phyloP scores from a whole-genome alignment of 2,329 filamentous ascomycete species.

The Simplicillium sp. region DNA sequence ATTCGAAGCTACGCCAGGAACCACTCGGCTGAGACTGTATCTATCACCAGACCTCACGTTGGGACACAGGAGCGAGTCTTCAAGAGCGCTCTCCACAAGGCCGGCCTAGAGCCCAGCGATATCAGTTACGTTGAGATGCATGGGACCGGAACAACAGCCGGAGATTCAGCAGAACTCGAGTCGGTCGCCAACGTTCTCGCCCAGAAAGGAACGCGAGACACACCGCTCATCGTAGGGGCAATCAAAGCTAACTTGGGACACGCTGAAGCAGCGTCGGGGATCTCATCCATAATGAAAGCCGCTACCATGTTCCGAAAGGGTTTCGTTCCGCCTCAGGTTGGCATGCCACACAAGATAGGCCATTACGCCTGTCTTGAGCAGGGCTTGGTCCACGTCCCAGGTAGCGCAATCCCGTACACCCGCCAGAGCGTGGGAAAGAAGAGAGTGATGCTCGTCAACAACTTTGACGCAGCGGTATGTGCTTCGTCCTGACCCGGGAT shows the following conservation, averaged over 20 bases:
- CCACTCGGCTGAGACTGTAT: slow-evolving; percentile 70
- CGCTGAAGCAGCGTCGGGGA: no score
- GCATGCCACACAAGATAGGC: no score
- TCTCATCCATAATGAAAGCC: no score
- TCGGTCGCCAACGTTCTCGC: slow-evolving; percentile 54
- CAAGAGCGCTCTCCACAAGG: slow-evolving; percentile 57
- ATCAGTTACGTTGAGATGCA: slow-evolving; percentile 83
- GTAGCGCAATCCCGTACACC: no score
- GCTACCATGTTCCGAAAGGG: no score
- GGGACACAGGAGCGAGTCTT: slow-evolving; percentile 65
- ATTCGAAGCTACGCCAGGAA: slow-evolving; percentile 69
- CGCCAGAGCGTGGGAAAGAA: no score
- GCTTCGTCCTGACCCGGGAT: no score
- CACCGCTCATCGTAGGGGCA: slow-evolving; percentile 48
- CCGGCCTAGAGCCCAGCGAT: slow-evolving; percentile 64
- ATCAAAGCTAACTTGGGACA: slow-evolving; percentile 57
- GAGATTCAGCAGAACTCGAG: slow-evolving; percentile 71
- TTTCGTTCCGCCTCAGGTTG: no score
- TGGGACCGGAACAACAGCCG: slow-evolving; percentile 77
- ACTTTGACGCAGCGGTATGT: no score
- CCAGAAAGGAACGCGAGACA: slow-evolving; percentile 33
- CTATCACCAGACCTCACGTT: slow-evolving; percentile 72
- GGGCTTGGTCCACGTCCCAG: no score
- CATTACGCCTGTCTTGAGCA: no score
- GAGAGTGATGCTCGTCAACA: no score